A percentile compares a stretch with the other conserved stretches of the same genome.
Conservation (phyloP, 1,284 basidiomycete genomes). For the Leccinum fallax region DNA sequence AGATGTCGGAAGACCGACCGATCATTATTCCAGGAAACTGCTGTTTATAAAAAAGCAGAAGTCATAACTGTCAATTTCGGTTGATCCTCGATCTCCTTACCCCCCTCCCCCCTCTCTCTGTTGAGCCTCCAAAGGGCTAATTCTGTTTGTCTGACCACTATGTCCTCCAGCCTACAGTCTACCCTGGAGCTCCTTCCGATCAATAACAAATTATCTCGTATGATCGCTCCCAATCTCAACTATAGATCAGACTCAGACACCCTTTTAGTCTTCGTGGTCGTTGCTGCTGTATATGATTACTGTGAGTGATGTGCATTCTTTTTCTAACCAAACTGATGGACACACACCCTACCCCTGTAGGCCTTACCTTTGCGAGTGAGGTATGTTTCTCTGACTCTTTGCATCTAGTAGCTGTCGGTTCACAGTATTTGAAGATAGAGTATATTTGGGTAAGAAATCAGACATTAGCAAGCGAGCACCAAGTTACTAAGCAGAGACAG, state of each 20-base stretch:
- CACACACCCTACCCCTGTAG: background rate
- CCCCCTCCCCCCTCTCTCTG: background rate
- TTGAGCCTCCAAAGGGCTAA: background rate
- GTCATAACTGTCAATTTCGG: background rate
- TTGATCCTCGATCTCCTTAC: background rate
- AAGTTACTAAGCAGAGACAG: background rate
- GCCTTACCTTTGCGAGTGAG: background rate
- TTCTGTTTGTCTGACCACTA: background rate
- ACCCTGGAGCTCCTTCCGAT: background rate
- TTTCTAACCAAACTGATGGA: background rate
- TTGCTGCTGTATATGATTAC: background rate
- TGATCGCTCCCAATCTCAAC: background rate
- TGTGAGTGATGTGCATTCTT: background rate
- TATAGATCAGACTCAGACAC: background rate
- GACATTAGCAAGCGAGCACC: background rate
- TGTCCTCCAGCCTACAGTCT: background rate
- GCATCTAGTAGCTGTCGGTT: background rate
- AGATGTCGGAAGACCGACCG: background rate
- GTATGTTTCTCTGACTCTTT: background rate
- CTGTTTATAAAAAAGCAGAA: background rate
- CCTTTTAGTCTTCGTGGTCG: background rate
- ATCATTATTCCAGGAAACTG: too few species aligned
- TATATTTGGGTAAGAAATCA: background rate
- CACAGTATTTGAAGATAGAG: background rate
- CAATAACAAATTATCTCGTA: background rate